A percentile compares a stretch with the other conserved stretches of the same genome.
These are phyloP conservation scores for Paramecium tetraurelia DNA, from an alignment of 73 alveolate genomes.

Conservation along the genomic window DNA sequence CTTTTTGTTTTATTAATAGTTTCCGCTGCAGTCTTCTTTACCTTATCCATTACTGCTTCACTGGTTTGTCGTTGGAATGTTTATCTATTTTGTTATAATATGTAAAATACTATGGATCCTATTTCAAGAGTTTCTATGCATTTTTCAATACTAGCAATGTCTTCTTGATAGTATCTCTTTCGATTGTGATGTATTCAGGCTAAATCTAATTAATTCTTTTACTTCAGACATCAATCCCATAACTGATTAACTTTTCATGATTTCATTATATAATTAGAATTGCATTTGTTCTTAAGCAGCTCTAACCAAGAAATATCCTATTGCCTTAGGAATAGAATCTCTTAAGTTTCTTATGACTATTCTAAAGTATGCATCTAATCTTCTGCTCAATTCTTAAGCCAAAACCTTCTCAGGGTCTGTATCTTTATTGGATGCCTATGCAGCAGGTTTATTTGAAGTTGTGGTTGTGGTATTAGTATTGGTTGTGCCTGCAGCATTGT, in stretches of 20 bases:
- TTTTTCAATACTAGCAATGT: slow-evolving; percentile 70
- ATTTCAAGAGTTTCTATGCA: slow-evolving; percentile 81
- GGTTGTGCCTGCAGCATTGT: slow-evolving; percentile 42
- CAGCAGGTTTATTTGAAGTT: slow-evolving; percentile 6
- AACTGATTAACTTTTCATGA: slow-evolving; percentile 72
- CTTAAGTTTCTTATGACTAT: slow-evolving; percentile 88
- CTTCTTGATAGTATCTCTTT: slow-evolving; percentile 77
- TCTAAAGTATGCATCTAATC: slow-evolving; percentile 89
- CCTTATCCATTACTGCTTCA: background rate
- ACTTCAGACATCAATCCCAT: slow-evolving; percentile 68
- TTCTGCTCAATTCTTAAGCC: slow-evolving; percentile 84
- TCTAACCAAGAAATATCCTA: slow-evolving; percentile 96
- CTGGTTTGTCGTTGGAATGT: slow-evolving; percentile 44
- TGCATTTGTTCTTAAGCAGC: slow-evolving; percentile 72
- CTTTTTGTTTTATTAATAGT: background rate
- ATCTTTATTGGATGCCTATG: slow-evolving; percentile 52
- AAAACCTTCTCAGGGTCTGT: slow-evolving; percentile 74
- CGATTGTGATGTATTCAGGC: slow-evolving; percentile 82
- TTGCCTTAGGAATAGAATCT: slow-evolving; percentile 96
- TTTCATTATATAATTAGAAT: slow-evolving; percentile 71
- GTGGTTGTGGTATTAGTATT: background rate
- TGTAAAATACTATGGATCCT: slow-evolving; percentile 82
- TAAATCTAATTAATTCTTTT: slow-evolving; percentile 51
- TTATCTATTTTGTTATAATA: slow-evolving; percentile 14
- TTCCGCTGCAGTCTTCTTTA: background rate